Conservation (phyloP, 2,329 filamentous ascomycete genomes). For the Neopestalotiopsis sp. region DNA sequence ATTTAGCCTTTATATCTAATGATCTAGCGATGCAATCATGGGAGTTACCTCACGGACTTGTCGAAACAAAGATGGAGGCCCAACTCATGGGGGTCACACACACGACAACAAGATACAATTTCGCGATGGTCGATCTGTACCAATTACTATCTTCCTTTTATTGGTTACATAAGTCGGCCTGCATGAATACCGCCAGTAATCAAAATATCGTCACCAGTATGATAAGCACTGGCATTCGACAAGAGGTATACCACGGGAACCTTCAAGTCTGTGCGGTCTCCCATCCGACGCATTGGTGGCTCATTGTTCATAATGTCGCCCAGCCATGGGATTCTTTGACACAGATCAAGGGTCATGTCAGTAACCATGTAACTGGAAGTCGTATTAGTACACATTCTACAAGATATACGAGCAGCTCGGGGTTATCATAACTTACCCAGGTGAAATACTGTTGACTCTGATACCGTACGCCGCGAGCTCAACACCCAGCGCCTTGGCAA, state of each 20-base stretch:
- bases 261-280: constrained; percentile 62
- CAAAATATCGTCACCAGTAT: constrained; percentile 45
- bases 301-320: constrained; percentile 59
- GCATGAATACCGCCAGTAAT: constrained; percentile 28
- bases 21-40: no score
- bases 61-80: no score
- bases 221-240: constrained; percentile 56
- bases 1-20: no score
- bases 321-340: constrained; percentile 50
- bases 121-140: not conserved
- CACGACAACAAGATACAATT: not conserved
- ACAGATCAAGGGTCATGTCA: constrained; percentile 51
- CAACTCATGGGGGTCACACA: not conserved
- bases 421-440: constrained; percentile 44
- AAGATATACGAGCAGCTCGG: not conserved
- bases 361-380: constrained; percentile 48
- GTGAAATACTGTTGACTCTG: constrained; percentile 69
- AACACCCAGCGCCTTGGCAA: constrained; percentile 63
- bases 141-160: not conserved
- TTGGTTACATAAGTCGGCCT: not conserved
- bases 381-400: not conserved
- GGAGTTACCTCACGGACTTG: no score
- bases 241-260: constrained; percentile 61
- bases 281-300: constrained; percentile 58
- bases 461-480: constrained; percentile 69